Conservation (phyloP, 2,329 filamentous ascomycete genomes). For the Laburnicola sp. region DNA sequence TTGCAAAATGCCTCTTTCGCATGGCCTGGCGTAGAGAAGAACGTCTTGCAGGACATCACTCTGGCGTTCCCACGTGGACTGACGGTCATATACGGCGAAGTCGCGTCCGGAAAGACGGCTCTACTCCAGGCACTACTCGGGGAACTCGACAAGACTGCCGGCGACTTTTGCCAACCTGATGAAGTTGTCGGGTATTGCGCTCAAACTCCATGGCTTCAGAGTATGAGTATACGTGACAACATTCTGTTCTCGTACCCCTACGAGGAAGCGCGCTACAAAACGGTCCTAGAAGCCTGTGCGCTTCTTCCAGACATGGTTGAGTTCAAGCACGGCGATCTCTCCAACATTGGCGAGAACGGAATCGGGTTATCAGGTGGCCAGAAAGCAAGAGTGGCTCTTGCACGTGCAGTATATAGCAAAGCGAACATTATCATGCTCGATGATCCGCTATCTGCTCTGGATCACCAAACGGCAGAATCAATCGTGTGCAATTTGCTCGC, state of each 20-base stretch:
- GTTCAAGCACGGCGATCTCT: constrained; percentile 66
- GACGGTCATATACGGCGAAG: constrained; percentile 65
- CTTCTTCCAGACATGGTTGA: constrained; percentile 63
- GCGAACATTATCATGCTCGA: constrained; percentile 60
- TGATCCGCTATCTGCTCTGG: constrained; percentile 62
- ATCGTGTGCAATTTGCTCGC: constrained; percentile 62
- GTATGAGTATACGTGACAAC: constrained; percentile 70
- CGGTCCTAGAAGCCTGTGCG: constrained; percentile 68
- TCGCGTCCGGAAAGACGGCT: constrained; percentile 66
- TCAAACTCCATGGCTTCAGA: constrained; percentile 69
- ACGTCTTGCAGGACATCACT: constrained; percentile 59
- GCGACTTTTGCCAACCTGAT: constrained; percentile 56
- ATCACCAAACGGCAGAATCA: constrained; percentile 65
- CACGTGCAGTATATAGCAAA: constrained; percentile 62
- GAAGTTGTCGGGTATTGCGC: constrained; percentile 66
- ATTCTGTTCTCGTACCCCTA: constrained; percentile 68
- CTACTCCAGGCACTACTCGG: constrained; percentile 62
- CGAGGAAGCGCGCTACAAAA: constrained; percentile 68
- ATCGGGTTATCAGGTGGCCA: constrained; percentile 65
- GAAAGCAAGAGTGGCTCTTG: constrained; percentile 63
- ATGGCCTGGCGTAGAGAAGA: constrained; percentile 70
- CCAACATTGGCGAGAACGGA: constrained; percentile 64
- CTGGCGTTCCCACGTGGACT: constrained; percentile 60
- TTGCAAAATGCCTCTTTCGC: constrained; percentile 71
- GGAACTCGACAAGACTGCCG: constrained; percentile 58